These are phyloP conservation scores for Aureobasidium namibiae DNA, from an alignment of 2,329 filamentous ascomycete species.

Conservation along the genomic window DNA sequence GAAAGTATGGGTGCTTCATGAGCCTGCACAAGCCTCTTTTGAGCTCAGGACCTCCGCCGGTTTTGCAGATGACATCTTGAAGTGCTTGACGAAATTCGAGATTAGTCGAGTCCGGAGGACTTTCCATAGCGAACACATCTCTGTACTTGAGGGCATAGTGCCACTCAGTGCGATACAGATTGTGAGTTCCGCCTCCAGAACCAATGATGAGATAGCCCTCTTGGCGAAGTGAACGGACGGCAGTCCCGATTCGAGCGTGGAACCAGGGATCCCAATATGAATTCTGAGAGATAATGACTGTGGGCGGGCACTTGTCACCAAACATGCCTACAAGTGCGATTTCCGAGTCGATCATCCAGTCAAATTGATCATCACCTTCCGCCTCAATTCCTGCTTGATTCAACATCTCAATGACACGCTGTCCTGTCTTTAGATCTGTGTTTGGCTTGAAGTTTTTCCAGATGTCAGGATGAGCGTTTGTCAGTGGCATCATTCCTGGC, in stretches of 20 bases:
- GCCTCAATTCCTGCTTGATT: slow-evolving; percentile 46
- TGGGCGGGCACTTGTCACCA: slow-evolving; percentile 53
- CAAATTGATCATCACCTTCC: slow-evolving; percentile 45
- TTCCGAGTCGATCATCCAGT: slow-evolving; percentile 67
- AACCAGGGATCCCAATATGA: slow-evolving; percentile 48
- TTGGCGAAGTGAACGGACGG: slow-evolving; percentile 47
- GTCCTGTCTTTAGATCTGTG: slow-evolving; percentile 48
- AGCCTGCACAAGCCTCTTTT: slow-evolving; percentile 49
- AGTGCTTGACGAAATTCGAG: slow-evolving; percentile 59
- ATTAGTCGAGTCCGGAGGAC: slow-evolving; percentile 51
- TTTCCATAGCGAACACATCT: slow-evolving; percentile 55
- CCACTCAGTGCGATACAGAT: slow-evolving; percentile 63
- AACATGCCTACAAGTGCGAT: slow-evolving; percentile 64
- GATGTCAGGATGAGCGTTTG: slow-evolving; percentile 58
- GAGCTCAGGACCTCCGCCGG: slow-evolving; percentile 47
- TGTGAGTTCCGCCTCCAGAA: slow-evolving; percentile 59
- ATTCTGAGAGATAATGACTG: slow-evolving; percentile 51
- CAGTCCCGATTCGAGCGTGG: slow-evolving; percentile 50
- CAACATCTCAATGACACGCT: slow-evolving; percentile 45
- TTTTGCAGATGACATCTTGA: slow-evolving; percentile 50
- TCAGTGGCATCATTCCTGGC: slow-evolving; percentile 55
- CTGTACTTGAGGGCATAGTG: slow-evolving; percentile 53
- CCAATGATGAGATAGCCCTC: slow-evolving; percentile 50
- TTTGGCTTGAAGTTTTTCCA: slow-evolving; percentile 56
- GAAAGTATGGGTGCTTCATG: slow-evolving; percentile 59